Base-by-base conservation (phyloP, 495 filamentous ascomycete genomes). In the Trichocladium antarcticum region DNA sequence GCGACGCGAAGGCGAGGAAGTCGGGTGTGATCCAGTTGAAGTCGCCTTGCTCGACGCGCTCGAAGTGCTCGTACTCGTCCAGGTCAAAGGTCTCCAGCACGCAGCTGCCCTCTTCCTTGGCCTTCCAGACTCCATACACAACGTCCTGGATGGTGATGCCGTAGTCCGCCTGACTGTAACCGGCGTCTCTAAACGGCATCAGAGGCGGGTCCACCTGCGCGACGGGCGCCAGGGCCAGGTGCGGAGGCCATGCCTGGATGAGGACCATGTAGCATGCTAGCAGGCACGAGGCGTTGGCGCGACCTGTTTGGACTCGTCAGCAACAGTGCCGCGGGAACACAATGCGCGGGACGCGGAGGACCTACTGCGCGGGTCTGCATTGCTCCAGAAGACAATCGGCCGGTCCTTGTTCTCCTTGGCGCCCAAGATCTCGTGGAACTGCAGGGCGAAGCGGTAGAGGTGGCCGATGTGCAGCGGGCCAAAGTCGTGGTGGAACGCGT, bases 1-100 rank as follows among this genome's bases (percentile, higher is more conserved):
- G 92, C 12, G 90, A 96, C 14, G 92, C 92, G 61, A 99, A 96
- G 15, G 92, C 92, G 12, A 99, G 78, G 68, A 99, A 99, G 50
- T 85, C 72, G 12, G 89, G 89, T 10, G 89, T 93, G 39, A 99
- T 74, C 92, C 92, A 99, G 73, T 99, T 99, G 83, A 99, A 99
- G 67, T 99, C 92, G 48, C 92, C 92, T 74, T 95, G 89, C 57
- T 99, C 93, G 2, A 97, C 92, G 45, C 92, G 77, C 66, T 99
- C 92, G 54, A 78, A 99, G 59, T 78, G 83, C 68, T 99, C 92
- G 60, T 99, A 96, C 79, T 97, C 92, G 70, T 95, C 89, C 3
- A 99, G 74, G 43, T 84, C 87, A 57, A 97, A 99, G 38, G 88
- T 82, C 52, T 87, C 83, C 46, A 99, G 67, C 24, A 83, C 83